These are phyloP conservation scores for Zopfochytrium polystomum DNA, from an alignment of 371 early-diverging fungal genomes.

Conservation along the genomic window DNA sequence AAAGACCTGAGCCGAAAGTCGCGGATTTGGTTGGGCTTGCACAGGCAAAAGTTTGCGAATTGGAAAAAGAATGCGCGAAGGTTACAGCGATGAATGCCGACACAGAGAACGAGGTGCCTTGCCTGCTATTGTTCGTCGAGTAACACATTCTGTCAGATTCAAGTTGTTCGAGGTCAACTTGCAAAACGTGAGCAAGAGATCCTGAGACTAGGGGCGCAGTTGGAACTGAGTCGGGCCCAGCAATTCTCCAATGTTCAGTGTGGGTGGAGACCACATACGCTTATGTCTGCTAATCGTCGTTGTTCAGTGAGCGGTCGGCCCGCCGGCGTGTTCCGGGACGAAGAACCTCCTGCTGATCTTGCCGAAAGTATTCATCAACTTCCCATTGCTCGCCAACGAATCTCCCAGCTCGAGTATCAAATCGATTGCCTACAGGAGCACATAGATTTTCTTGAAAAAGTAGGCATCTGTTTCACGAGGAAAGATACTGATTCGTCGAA, in stretches of 20 bases:
- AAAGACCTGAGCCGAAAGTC: constrained; percentile 37
- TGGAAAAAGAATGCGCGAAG: constrained; percentile 26
- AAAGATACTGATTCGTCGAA: background rate
- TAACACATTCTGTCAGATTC: constrained; percentile 26
- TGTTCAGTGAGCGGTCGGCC: constrained; percentile 8
- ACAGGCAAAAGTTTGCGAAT: constrained; percentile 30
- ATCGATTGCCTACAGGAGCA: constrained; percentile 47
- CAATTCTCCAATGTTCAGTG: constrained; percentile 34
- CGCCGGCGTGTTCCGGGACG: constrained; percentile 10
- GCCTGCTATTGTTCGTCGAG: background rate
- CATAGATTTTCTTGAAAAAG: constrained; percentile 44
- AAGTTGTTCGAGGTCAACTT: constrained; percentile 36
- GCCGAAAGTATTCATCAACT: constrained; percentile 27
- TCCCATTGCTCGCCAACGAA: constrained; percentile 38
- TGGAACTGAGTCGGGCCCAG: constrained; percentile 41
- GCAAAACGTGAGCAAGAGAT: constrained; percentile 46
- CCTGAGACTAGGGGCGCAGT: constrained; percentile 41
- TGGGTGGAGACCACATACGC: too few relatives aligned
- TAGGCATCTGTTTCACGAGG: constrained; percentile 3
- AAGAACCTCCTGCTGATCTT: constrained; percentile 15
- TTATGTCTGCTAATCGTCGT: too few relatives aligned
- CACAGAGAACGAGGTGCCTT: constrained; percentile 45
- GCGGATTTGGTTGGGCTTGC: constrained; percentile 38
- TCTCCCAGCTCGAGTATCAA: constrained; percentile 50
- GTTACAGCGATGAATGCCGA: constrained; percentile 35